Conservation (phyloP, 495 filamentous ascomycete species). For the Emericellopsis terricola region DNA sequence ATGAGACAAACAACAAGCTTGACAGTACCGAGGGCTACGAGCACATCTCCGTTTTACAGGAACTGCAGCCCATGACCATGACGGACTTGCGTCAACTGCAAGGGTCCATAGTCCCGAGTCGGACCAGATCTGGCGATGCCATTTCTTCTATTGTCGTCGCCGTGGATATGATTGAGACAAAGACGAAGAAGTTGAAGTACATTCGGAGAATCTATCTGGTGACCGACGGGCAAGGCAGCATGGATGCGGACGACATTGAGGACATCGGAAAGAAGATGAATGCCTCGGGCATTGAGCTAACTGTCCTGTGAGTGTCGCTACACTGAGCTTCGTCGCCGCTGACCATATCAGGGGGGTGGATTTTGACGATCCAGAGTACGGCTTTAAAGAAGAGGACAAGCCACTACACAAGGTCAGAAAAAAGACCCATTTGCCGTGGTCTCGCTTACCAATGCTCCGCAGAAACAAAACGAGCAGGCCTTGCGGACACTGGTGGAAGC, state of each 20-base stretch:
- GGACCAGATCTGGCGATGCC: slow-evolving; percentile 44
- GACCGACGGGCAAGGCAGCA: slow-evolving; percentile 55
- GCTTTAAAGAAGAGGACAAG: slow-evolving; percentile 89
- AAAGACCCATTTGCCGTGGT: background rate
- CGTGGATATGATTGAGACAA: slow-evolving; percentile 63
- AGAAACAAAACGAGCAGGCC: slow-evolving; percentile 42
- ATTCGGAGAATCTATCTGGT: slow-evolving; percentile 65
- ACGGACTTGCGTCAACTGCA: slow-evolving; percentile 46
- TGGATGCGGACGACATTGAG: slow-evolving; percentile 48
- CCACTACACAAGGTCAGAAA: slow-evolving; percentile 38
- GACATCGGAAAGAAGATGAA: slow-evolving; percentile 56
- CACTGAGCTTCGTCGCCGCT: too few species aligned
- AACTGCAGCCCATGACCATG: slow-evolving; percentile 57
- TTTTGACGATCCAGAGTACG: slow-evolving; percentile 84
- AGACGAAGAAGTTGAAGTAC: slow-evolving; percentile 82
- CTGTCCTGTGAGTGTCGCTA: slow-evolving; percentile 63
- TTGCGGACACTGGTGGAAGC: slow-evolving; percentile 43
- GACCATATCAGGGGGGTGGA: slow-evolving; percentile 78
- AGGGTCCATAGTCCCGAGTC: slow-evolving; percentile 44
- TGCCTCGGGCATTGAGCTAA: slow-evolving; percentile 54
- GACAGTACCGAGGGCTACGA: slow-evolving; percentile 42
- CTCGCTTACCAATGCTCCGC: background rate
- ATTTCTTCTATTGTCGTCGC: slow-evolving; percentile 77
- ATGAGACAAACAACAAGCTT: slow-evolving; percentile 56
- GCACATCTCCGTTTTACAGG: slow-evolving; percentile 57